phyloP scores from a whole-genome alignment of 805 yeast species.

The Cephaloascus albidus region DNA sequence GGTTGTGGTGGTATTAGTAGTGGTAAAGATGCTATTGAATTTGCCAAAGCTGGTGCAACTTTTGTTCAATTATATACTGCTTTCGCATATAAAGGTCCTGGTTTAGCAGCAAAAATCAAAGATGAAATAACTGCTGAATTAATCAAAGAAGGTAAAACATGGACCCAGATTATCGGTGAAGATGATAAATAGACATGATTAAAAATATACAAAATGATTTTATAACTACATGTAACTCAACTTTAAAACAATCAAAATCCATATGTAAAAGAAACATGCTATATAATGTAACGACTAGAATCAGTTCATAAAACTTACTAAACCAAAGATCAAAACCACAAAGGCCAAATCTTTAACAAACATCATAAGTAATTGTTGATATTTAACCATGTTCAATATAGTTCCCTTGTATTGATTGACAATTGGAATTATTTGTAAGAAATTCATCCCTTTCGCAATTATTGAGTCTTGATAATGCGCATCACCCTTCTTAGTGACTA shows the following conservation, averaged over 20 bases:
- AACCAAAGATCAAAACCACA: constrained; percentile 13
- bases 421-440: constrained; percentile 12
- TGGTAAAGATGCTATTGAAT: constrained; percentile 86
- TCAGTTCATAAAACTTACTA: constrained; percentile 9
- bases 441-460: constrained; percentile 7
- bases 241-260: too few relatives aligned
- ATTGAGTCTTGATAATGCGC: constrained; percentile 3
- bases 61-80: constrained; percentile 82
- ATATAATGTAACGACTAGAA: too few relatives aligned
- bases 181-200: constrained; percentile 32
- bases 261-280: too few relatives aligned
- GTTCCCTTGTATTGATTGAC: constrained; percentile 4
- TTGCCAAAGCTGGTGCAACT: constrained; percentile 90
- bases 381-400: constrained; percentile 9
- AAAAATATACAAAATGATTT: too few relatives aligned
- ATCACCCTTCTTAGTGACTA: constrained; percentile 4
- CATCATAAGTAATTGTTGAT: constrained; percentile 13
- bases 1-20: constrained; percentile 94
- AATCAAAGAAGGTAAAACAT: constrained; percentile 65
- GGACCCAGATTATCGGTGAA: constrained; percentile 72
- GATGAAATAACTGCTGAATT: constrained; percentile 38
- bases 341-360: constrained; percentile 15
- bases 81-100: constrained; percentile 90
- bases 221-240: too few relatives aligned
- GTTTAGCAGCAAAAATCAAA: constrained; percentile 41